Evolutionary conservation across 805 yeast genomes (phyloP).

Genomic region (Myxozyma neotropica): DNA sequence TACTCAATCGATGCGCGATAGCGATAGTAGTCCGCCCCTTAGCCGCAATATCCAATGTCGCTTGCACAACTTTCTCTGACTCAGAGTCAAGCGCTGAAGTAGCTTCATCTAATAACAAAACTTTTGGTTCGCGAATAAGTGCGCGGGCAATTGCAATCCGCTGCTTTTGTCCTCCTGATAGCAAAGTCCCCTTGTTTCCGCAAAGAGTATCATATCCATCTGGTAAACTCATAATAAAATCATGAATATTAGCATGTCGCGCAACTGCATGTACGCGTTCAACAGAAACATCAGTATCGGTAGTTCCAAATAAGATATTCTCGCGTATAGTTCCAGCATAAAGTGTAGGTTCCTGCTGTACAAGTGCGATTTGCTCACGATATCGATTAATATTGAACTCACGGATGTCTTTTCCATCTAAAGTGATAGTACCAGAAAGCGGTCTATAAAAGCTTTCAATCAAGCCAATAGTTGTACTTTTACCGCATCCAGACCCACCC

Average conservation of each 20-base stretch:
- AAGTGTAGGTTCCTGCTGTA: slow-evolving; percentile 64
- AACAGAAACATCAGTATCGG: slow-evolving; percentile 43
- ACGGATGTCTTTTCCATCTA: slow-evolving; percentile 56
- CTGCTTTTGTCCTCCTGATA: slow-evolving; percentile 68
- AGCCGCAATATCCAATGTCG: slow-evolving; percentile 61
- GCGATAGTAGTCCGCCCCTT: slow-evolving; percentile 65
- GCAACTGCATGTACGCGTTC: slow-evolving; percentile 53
- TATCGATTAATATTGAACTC: slow-evolving; percentile 54
- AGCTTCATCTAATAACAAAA: slow-evolving; percentile 60
- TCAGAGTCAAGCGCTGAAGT: slow-evolving; percentile 57
- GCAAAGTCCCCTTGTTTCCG: slow-evolving; percentile 52
- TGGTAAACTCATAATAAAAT: slow-evolving; percentile 57
- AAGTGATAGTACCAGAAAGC: slow-evolving; percentile 50
- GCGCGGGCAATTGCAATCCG: slow-evolving; percentile 66
- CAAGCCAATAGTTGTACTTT: slow-evolving; percentile 59
- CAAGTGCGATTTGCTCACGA: slow-evolving; percentile 57
- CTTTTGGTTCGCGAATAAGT: slow-evolving; percentile 56
- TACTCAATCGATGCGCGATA: slow-evolving; percentile 72
- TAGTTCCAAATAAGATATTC: slow-evolving; percentile 55
- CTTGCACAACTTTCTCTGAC: slow-evolving; percentile 68
- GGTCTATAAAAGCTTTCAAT: slow-evolving; percentile 57
- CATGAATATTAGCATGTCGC: slow-evolving; percentile 59
- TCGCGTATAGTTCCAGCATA: slow-evolving; percentile 60
- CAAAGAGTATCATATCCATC: slow-evolving; percentile 61
- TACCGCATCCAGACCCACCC: slow-evolving; percentile 68